A percentile compares a stretch with the other conserved stretches of the same genome.
These are phyloP conservation scores for Mycena amicta DNA, from an alignment of 768 basidiomycete genomes.

Conservation along the genomic window DNA sequence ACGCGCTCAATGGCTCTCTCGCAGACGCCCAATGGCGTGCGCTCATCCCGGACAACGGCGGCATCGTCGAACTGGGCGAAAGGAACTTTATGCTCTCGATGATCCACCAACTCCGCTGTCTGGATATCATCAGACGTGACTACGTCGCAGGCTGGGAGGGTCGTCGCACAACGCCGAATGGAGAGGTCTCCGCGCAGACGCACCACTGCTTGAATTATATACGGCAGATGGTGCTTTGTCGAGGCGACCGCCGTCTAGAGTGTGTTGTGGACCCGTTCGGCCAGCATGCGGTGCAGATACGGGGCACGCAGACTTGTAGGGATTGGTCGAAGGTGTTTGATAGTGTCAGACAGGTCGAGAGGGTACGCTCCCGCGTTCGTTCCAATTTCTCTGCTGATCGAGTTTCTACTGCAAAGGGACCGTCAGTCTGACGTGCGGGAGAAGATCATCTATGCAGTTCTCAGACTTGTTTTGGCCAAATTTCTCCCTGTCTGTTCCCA, in stretches of 20 bases:
- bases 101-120: conserved; percentile 41
- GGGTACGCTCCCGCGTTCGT: neutral
- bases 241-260: conserved; percentile 20
- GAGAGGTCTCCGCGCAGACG: neutral
- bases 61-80: conserved; percentile 26
- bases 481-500: too few species aligned
- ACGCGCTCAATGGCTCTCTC: conserved; percentile 20
- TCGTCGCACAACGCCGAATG: neutral
- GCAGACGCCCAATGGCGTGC: conserved; percentile 26
- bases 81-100: conserved; percentile 36
- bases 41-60: conserved; percentile 25
- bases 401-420: too few species aligned
- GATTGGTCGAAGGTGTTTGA: conserved; percentile 25
- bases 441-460: too few species aligned
- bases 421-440: too few species aligned
- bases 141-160: conserved; percentile 12
- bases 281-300: conserved; percentile 3
- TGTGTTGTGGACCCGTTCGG: conserved; percentile 9
- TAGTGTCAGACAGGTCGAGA: neutral
- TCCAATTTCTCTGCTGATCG: too few species aligned
- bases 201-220: conserved; percentile 28
- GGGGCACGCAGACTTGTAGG: conserved; percentile 18
- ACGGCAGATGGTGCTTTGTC: conserved; percentile 28
- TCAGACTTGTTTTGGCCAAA: too few species aligned
- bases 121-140: conserved; percentile 31